phyloP scores from a whole-genome alignment of 306 rosid genomes.

The Biancaea sappan region DNA sequence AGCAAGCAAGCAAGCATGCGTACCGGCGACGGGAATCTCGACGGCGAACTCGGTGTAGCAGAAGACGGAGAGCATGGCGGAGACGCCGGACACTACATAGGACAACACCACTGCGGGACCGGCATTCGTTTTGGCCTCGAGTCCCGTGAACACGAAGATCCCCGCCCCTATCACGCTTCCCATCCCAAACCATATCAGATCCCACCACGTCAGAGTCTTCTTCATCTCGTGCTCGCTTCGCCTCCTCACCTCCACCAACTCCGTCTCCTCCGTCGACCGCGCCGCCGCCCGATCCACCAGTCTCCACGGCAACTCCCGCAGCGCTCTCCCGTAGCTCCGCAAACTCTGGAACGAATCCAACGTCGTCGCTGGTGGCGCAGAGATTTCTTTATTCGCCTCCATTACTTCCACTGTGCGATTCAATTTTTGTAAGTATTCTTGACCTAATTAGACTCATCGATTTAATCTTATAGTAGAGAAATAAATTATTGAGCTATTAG shows the following conservation, averaged over 20 bases:
- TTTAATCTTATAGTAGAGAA: too few relatives aligned
- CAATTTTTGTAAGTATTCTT: too few relatives aligned
- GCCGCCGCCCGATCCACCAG: conserved; percentile 24
- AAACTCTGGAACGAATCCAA: conserved; percentile 35
- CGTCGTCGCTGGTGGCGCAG: not conserved
- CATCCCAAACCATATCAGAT: conserved; percentile 72
- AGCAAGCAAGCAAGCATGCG: not conserved
- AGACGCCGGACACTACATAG: conserved; percentile 59
- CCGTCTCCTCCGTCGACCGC: conserved; percentile 39
- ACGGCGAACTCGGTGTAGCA: conserved; percentile 84
- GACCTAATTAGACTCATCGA: too few relatives aligned
- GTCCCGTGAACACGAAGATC: conserved; percentile 72
- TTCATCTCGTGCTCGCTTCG: conserved; percentile 48
- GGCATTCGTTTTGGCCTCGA: conserved; percentile 45
- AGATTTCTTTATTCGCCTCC: not conserved
- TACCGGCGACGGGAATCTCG: conserved; percentile 78
- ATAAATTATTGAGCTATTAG: too few relatives aligned
- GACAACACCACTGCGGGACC: conserved; percentile 76
- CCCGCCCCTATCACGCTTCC: conserved; percentile 82
- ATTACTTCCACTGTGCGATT: too few relatives aligned
- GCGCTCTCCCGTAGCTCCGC: conserved; percentile 24
- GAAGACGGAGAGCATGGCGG: conserved; percentile 77
- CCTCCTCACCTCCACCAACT: conserved; percentile 37
- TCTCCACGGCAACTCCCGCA: conserved; percentile 25
- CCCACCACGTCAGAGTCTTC: conserved; percentile 57